phyloP scores from a whole-genome alignment of 768 basidiomycete species.

The Phaeotremella skinneri region DNA sequence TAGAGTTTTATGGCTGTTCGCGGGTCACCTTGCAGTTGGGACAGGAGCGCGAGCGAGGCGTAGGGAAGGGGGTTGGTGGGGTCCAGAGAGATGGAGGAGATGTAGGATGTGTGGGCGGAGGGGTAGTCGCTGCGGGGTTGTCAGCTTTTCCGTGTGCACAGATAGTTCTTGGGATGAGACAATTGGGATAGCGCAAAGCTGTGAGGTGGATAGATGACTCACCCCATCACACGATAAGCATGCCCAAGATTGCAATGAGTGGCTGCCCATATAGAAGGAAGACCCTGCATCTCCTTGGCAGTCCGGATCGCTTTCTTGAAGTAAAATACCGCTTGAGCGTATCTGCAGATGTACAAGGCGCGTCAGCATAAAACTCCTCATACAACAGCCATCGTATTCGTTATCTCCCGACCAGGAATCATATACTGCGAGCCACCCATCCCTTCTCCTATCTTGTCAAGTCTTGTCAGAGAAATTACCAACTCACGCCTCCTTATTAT shows the following conservation, averaged over 20 bases:
- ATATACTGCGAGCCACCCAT: too few relatives aligned
- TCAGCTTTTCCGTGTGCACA: constrained; percentile 5
- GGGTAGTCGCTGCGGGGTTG: constrained; percentile 45
- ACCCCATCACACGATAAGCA: constrained; percentile 77
- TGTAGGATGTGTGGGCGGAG: constrained; percentile 71
- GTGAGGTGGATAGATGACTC: constrained; percentile 36
- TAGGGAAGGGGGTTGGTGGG: constrained; percentile 78
- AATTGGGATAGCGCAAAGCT: neutral
- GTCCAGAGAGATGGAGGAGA: constrained; percentile 78
- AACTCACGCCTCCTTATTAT: constrained; percentile 72
- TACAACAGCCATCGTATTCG: too few relatives aligned
- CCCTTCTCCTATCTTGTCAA: too few relatives aligned
- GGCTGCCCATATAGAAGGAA: constrained; percentile 78
- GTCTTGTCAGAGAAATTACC: constrained; percentile 40
- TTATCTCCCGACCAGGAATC: too few relatives aligned
- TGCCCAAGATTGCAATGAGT: constrained; percentile 94
- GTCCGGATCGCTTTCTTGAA: constrained; percentile 76
- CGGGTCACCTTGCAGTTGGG: constrained; percentile 69
- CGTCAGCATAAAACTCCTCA: neutral
- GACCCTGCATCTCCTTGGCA: constrained; percentile 79
- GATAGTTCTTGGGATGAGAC: constrained; percentile 9
- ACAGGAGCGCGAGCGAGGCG: constrained; percentile 83
- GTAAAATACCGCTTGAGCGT: constrained; percentile 64
- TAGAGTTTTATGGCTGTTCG: constrained; percentile 84
- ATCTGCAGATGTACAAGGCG: constrained; percentile 57